Percentiles rank a stretch among this genome's conserved stretches.
These are phyloP conservation scores for Herpotrichia juniperi DNA, from an alignment of 2,329 filamentous ascomycete species.

Conservation along the genomic window DNA sequence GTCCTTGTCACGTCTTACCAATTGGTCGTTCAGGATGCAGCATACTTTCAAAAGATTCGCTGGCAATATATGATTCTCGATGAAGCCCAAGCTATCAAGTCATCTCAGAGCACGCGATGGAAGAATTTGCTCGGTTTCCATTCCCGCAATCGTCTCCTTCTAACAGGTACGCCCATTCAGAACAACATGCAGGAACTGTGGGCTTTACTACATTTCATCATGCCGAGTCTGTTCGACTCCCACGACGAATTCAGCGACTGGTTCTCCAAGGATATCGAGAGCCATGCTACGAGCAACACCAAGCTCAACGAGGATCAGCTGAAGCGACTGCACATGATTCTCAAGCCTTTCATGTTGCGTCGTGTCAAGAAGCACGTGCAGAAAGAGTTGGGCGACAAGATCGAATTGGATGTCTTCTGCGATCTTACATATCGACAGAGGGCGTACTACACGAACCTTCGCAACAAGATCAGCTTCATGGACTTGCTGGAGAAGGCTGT, in stretches of 20 bases:
- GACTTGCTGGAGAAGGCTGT: slow-evolving; percentile 97
- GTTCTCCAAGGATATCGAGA: slow-evolving; percentile 97
- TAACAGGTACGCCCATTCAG: slow-evolving; percentile 97
- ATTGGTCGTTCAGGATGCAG: slow-evolving; percentile 91
- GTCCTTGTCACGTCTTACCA: slow-evolving; percentile 97
- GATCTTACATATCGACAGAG: slow-evolving; percentile 95
- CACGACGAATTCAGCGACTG: slow-evolving; percentile 93
- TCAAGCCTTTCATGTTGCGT: slow-evolving; percentile 99
- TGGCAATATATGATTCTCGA: slow-evolving; percentile 99
- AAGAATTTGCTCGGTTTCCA: slow-evolving; percentile 93
- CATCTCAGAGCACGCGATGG: slow-evolving; percentile 94
- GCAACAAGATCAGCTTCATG: slow-evolving; percentile 98
- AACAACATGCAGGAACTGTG: slow-evolving; percentile 99
- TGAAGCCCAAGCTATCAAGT: slow-evolving; percentile 98
- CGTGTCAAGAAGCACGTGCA: slow-evolving; percentile 99
- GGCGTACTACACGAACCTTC: slow-evolving; percentile 87
- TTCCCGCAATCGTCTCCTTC: slow-evolving; percentile 88
- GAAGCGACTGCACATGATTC: slow-evolving; percentile 95
- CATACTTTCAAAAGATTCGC: slow-evolving; percentile 98
- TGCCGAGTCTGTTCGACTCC: slow-evolving; percentile 97
- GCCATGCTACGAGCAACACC: slow-evolving; percentile 98
- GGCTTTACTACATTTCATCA: slow-evolving; percentile 98
- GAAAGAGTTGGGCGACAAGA: slow-evolving; percentile 98
- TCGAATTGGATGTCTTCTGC: slow-evolving; percentile 94
- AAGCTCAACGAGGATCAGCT: slow-evolving; percentile 99